phyloP scores from a whole-genome alignment of 352 stramenopile species.

The Globisporangium abappressorium region DNA sequence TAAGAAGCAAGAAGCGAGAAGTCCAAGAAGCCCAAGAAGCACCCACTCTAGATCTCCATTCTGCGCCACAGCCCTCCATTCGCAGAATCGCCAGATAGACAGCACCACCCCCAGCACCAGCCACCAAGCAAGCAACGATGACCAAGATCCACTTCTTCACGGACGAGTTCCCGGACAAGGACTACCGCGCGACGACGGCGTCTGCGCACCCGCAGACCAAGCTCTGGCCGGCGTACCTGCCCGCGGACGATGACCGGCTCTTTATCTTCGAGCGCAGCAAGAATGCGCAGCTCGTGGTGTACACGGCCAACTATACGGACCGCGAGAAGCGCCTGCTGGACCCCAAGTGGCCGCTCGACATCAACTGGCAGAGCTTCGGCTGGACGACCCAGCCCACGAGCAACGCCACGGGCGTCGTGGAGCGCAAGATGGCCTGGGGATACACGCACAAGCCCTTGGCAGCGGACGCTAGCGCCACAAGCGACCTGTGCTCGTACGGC shows the following conservation, averaged over 20 bases:
- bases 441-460: constrained; percentile 52
- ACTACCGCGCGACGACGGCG: constrained; percentile 61
- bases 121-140: constrained; percentile 1
- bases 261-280: constrained; percentile 80
- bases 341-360: constrained; percentile 65
- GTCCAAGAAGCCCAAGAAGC: background rate
- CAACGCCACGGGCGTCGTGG: constrained; percentile 63
- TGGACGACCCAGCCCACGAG: constrained; percentile 65
- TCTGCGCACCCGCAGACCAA: constrained; percentile 58
- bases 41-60: background rate
- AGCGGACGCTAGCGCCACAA: background rate
- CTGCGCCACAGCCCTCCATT: background rate
- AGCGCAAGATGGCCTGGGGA: constrained; percentile 66
- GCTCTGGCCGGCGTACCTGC: constrained; percentile 68
- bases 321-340: constrained; percentile 44
- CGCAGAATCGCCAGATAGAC: background rate
- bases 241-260: constrained; percentile 53
- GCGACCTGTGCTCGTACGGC: constrained; percentile 11
- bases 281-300: constrained; percentile 79
- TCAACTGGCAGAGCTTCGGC: constrained; percentile 82
- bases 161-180: constrained; percentile 63
- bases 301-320: constrained; percentile 65
- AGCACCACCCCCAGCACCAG: background rate
- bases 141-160: constrained; percentile 54
- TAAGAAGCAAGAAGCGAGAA: background rate